These are phyloP conservation scores for Podospora bellae-mahoneyi DNA, from an alignment of 495 filamentous ascomycete species.

Conservation along the genomic window DNA sequence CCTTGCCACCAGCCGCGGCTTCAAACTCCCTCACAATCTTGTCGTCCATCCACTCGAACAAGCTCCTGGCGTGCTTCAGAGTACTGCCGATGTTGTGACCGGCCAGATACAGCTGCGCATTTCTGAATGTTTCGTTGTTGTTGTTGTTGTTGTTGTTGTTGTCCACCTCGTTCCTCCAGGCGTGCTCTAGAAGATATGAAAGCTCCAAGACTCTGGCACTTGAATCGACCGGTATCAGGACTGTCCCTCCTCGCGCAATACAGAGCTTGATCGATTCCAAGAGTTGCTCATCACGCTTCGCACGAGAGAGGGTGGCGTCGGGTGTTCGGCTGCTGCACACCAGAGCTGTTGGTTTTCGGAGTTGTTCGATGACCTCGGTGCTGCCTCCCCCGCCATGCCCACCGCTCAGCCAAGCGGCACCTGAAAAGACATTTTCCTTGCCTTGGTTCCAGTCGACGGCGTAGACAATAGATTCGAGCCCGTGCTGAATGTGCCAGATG, in stretches of 20 bases:
- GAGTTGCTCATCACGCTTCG: conserved; percentile 79
- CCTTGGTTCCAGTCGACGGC: conserved; percentile 97
- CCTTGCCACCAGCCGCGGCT: conserved; percentile 55
- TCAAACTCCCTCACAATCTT: conserved; percentile 89
- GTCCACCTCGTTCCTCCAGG: conserved; percentile 65
- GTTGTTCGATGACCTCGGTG: conserved; percentile 84
- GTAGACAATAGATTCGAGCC: conserved; percentile 94
- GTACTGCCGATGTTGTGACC: conserved; percentile 76
- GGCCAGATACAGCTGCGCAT: conserved; percentile 74
- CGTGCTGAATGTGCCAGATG: conserved; percentile 98
- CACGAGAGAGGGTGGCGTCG: conserved; percentile 62
- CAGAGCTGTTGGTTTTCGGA: conserved; percentile 88
- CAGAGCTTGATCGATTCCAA: conserved; percentile 75
- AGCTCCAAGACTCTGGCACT: conserved; percentile 92
- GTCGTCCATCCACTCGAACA: conserved; percentile 99
- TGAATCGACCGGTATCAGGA: conserved; percentile 92
- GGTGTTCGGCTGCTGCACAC: conserved; percentile 85
- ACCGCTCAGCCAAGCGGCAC: conserved; percentile 88
- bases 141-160: conserved; percentile 52
- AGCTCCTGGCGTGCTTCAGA: conserved; percentile 84
- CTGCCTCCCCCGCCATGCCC: conserved; percentile 64
- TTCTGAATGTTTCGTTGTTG: conserved; percentile 62
- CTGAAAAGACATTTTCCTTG: conserved; percentile 86
- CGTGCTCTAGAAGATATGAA: conserved; percentile 85
- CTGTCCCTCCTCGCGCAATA: conserved; percentile 79